phyloP scores from a whole-genome alignment of 139 green algal genomes.

The Ostreobium quekettii region DNA sequence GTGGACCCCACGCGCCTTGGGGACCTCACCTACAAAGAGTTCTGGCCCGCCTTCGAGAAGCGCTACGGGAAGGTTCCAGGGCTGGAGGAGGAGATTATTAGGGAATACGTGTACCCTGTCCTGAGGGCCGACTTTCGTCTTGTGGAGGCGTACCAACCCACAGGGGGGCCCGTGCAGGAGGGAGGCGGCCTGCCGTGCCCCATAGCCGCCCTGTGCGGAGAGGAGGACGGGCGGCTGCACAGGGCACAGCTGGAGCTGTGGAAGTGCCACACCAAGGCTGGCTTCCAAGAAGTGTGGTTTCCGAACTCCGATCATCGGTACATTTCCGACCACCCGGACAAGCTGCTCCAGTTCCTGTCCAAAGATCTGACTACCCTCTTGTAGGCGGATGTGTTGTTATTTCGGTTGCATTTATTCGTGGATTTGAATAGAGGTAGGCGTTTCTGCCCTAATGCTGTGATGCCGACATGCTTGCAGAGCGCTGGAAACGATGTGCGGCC shows the following conservation, averaged over 20 bases:
- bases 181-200: not conserved
- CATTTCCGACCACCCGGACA: slow-evolving; percentile 11
- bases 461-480: too few relatives aligned
- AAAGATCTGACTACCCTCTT: slow-evolving; percentile 1
- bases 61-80: slow-evolving; percentile 35
- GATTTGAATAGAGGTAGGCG: too few relatives aligned
- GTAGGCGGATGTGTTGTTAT: too few relatives aligned
- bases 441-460: too few relatives aligned
- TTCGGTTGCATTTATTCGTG: too few relatives aligned
- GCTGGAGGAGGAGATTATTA: slow-evolving; percentile 28
- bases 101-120: slow-evolving; percentile 25
- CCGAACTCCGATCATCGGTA: slow-evolving; percentile 23
- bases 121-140: slow-evolving; percentile 42
- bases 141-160: slow-evolving; percentile 37
- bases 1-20: slow-evolving; percentile 35
- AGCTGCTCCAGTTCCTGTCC: slow-evolving; percentile 10
- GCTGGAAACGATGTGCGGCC: too few relatives aligned
- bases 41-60: slow-evolving; percentile 38
- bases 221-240: not conserved
- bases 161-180: not conserved
- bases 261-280: slow-evolving; percentile 7
- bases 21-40: slow-evolving; percentile 22
- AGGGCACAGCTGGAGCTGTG: slow-evolving; percentile 13
- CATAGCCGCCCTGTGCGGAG: not conserved
- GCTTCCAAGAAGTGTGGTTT: slow-evolving; percentile 21